Base-by-base conservation (phyloP, 2,329 filamentous ascomycete genomes). In the Claviceps cyperi region DNA sequence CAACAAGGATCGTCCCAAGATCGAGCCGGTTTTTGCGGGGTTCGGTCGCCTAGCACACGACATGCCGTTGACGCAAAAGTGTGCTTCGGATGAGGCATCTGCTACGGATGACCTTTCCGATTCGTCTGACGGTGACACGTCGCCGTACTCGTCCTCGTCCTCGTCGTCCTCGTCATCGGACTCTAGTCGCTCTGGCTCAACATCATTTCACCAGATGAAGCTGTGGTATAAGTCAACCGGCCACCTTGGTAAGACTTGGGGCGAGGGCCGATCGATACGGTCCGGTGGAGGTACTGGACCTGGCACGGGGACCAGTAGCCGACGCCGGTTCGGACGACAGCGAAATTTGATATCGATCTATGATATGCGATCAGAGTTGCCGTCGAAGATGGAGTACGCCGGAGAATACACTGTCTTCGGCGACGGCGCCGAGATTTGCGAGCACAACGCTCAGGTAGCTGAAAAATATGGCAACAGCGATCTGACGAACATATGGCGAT, bases 401-500 rank as follows among this genome's bases (percentile, higher is more conserved):
- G 71, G 80, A 51, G 78, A 85, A 56, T 98, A 97, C 65, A 77
- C 76, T 22, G 84, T 96, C 14, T 90, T 92, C 62, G 89, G 89
- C 3, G 81, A 89, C 53, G 84, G 85, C 1, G 77, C 81, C n/a
- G 77, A 84, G 38, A 80, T 95, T 3, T 97, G 91, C 64, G 73
- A 78, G 43, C 84, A 94, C 59, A 98, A 98, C 63, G 86, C 89
- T 8, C 68, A 69, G 1, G 80, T 94, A 44, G 90, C 91, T 8
- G 75, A 80, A 56, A 81, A 79, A 54, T 75, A 84, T 56, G 86
- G 83, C 4, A 77, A 80, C 54, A 64, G 72, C 14, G 86, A 95
- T 55, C 67, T 94, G 32, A 83, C 84, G 24, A 80, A 88, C 57
- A 78, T 94, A 6, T 98, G 92, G 92, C 79, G 78, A 46, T 83